Evolutionary conservation across 192 early-diverging fungal genomes (phyloP).

Genomic region (Fimicolochytrium jonesii): DNA sequence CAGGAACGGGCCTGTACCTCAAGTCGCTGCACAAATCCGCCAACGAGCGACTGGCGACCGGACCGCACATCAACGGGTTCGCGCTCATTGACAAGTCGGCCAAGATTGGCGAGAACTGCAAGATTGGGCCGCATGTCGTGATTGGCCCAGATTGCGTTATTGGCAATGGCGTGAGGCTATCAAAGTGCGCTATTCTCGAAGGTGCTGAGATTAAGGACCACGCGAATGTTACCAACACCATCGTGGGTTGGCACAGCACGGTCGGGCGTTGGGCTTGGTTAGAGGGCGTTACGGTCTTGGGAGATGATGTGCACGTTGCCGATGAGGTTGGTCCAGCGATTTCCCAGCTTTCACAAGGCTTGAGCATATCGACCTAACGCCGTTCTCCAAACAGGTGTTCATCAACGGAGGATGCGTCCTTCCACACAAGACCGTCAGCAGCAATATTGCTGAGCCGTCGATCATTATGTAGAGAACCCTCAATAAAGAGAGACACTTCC

Average conservation of each 20-base stretch:
- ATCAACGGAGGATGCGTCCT: conserved; percentile 49
- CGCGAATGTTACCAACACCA: conserved; percentile 86
- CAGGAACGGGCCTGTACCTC: conserved; percentile 90
- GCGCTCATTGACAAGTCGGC: conserved; percentile 89
- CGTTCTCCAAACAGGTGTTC: conserved; percentile 18
- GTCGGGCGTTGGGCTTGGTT: conserved; percentile 92
- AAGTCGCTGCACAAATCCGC: conserved; percentile 71
- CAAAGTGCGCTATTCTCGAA: conserved; percentile 81
- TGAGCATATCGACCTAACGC: too few species aligned
- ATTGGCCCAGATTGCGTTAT: conserved; percentile 88
- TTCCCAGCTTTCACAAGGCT: too few species aligned
- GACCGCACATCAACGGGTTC: conserved; percentile 64
- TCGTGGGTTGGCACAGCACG: conserved; percentile 94
- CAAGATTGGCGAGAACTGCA: conserved; percentile 90
- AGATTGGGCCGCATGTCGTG: conserved; percentile 96
- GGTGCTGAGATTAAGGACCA: conserved; percentile 74
- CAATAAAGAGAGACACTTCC: too few species aligned
- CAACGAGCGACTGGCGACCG: conserved; percentile 66
- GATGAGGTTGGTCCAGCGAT: conserved; percentile 72
- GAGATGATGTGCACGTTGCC: conserved; percentile 91
- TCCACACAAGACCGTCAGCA: conserved; percentile 50
- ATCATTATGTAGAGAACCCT: conserved; percentile 46
- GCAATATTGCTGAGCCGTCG: conserved; percentile 31
- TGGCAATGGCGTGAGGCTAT: conserved; percentile 90
- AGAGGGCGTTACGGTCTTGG: conserved; percentile 90